These are phyloP conservation scores for Aspergillus proliferans DNA, from an alignment of 2,329 filamentous ascomycete genomes.

Conservation along the genomic window DNA sequence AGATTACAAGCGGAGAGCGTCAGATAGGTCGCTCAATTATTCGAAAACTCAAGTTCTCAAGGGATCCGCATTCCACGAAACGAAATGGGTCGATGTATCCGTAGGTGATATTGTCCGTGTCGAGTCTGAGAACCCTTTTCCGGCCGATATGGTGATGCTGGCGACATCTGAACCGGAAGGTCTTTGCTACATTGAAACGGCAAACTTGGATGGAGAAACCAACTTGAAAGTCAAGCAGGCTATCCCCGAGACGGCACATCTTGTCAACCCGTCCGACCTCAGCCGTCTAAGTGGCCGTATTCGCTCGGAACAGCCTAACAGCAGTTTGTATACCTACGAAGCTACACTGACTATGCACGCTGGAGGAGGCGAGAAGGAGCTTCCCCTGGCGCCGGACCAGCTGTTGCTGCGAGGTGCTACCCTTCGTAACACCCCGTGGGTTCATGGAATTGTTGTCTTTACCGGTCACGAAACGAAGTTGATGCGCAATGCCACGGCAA, in stretches of 20 bases:
- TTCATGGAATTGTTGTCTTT: constrained; percentile 93
- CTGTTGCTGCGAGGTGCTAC: constrained; percentile 88
- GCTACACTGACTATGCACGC: constrained; percentile 86
- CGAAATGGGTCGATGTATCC: constrained; percentile 87
- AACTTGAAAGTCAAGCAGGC: constrained; percentile 99
- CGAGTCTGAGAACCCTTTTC: constrained; percentile 90
- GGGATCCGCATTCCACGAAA: constrained; percentile 76
- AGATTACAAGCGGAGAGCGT: constrained; percentile 81
- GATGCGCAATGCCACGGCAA: constrained; percentile 95
- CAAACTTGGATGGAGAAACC: constrained; percentile 94
- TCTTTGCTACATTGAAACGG: constrained; percentile 96
- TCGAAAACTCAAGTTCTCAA: constrained; percentile 77
- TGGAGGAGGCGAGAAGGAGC: constrained; percentile 86
- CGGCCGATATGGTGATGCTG: constrained; percentile 83
- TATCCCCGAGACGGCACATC: constrained; percentile 79
- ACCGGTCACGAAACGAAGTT: constrained; percentile 97
- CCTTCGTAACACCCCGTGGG: constrained; percentile 91
- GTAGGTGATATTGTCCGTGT: constrained; percentile 92
- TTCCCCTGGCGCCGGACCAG: constrained; percentile 85
- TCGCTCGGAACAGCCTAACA: constrained; percentile 95
- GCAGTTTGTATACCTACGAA: constrained; percentile 96
- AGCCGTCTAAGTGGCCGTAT: constrained; percentile 79
- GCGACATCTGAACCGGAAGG: constrained; percentile 96
- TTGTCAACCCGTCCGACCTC: constrained; percentile 82
- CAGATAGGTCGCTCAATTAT: constrained; percentile 80